Evolutionary conservation across 495 filamentous ascomycete species (phyloP).

Genomic region (Penicillium canescens): DNA sequence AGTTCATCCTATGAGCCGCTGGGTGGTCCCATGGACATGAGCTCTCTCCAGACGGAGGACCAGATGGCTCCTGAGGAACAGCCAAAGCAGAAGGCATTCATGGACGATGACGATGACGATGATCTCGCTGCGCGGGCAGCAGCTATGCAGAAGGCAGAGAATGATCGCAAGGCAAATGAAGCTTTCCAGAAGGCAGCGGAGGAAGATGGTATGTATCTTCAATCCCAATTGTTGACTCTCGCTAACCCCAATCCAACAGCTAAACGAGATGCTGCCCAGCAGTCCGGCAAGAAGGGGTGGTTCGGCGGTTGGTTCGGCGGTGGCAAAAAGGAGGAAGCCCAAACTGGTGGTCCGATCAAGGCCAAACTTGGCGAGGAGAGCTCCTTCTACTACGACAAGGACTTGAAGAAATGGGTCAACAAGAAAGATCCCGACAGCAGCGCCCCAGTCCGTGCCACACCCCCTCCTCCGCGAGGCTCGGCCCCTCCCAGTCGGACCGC

Average conservation of each 20-base stretch:
- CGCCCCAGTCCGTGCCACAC: conserved; percentile 49
- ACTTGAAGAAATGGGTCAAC: conserved; percentile 97
- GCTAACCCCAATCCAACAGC: conserved; percentile 36
- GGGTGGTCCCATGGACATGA: conserved; percentile 5
- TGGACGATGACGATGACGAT: conserved; percentile 68
- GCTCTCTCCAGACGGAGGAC: conserved; percentile 32
- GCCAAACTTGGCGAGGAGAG: conserved; percentile 95
- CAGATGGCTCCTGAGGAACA: conserved; percentile 48
- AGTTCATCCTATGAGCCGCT: not conserved
- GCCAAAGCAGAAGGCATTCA: conserved; percentile 74
- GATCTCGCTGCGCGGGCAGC: conserved; percentile 53
- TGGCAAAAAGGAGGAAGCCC: conserved; percentile 65
- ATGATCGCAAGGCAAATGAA: conserved; percentile 63
- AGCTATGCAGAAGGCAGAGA: conserved; percentile 53
- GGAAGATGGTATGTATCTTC: conserved; percentile 64
- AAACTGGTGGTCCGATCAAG: conserved; percentile 70
- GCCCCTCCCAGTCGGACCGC: conserved; percentile 42
- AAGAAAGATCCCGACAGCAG: conserved; percentile 69
- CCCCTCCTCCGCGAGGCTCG: conserved; percentile 52
- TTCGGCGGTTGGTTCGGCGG: conserved; percentile 81
- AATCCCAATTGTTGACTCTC: conserved; percentile 1
- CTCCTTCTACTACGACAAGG: conserved; percentile 90
- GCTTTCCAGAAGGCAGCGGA: conserved; percentile 81
- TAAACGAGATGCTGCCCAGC: conserved; percentile 31
- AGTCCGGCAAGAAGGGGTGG: conserved; percentile 73